These are phyloP conservation scores for Teunomyces aglyptinius DNA, from an alignment of 805 yeast genomes.

Conservation along the genomic window DNA sequence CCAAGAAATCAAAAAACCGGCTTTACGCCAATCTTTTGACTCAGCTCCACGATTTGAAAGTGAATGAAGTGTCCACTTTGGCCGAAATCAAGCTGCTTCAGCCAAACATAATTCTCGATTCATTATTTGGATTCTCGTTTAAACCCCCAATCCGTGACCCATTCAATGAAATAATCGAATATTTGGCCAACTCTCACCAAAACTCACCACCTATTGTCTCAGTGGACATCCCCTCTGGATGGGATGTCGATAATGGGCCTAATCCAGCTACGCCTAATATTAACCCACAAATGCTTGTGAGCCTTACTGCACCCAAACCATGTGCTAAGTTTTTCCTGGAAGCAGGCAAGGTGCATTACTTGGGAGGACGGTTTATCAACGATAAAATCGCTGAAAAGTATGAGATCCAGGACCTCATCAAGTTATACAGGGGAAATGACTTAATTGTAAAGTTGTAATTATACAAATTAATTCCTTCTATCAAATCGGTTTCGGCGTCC, in stretches of 20 bases:
- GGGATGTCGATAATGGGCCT: conserved; percentile 95
- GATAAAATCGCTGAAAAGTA: conserved; percentile 65
- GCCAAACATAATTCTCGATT: conserved; percentile 54
- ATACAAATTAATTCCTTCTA: not conserved
- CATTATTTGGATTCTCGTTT: conserved; percentile 92
- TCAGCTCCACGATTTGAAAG: conserved; percentile 65
- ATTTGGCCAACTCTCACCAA: conserved; percentile 32
- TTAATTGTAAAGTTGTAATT: conserved; percentile 35
- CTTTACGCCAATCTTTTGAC: conserved; percentile 59
- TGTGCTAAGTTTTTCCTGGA: conserved; percentile 53
- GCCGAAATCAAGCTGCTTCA: conserved; percentile 24
- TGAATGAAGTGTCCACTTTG: conserved; percentile 51
- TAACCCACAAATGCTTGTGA: conserved; percentile 67
- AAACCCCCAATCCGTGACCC: conserved; percentile 84
- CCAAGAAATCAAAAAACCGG: conserved; percentile 56
- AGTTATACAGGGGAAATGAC: conserved; percentile 31
- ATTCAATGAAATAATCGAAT: conserved; percentile 46
- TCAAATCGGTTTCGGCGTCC: conserved; percentile 2
- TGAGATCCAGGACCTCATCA: conserved; percentile 53
- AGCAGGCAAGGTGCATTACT: conserved; percentile 53
- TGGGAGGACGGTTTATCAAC: conserved; percentile 89
- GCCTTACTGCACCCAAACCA: conserved; percentile 93
- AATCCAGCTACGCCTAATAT: conserved; percentile 36
- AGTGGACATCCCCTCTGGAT: conserved; percentile 92
- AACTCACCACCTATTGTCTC: conserved; percentile 63